Percentiles rank a stretch among this genome's conserved stretches.
These are phyloP conservation scores for Lathyrus sativus DNA, from an alignment of 306 rosid genomes.

Conservation along the genomic window DNA sequence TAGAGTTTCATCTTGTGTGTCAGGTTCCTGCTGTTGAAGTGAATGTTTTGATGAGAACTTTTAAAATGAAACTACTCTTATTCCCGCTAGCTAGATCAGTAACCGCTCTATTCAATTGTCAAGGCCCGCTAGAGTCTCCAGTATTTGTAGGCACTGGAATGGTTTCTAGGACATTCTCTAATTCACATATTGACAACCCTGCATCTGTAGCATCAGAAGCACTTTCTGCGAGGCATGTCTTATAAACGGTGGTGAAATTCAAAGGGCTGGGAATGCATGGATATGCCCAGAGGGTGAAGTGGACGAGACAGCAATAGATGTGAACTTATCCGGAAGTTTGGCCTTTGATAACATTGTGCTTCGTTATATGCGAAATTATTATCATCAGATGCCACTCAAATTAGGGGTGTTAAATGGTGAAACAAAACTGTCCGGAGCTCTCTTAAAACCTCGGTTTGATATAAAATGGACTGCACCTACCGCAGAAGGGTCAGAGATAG, in stretches of 20 bases:
- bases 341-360: conserved; percentile 76
- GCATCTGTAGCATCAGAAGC: conserved; percentile 78
- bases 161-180: conserved; percentile 85
- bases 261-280: no score
- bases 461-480: conserved; percentile 86
- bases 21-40: conserved; percentile 94
- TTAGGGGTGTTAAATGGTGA: conserved; percentile 85
- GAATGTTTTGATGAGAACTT: conserved; percentile 90
- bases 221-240: no score
- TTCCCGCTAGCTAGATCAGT: conserved; percentile 98
- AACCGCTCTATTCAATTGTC: conserved; percentile 96
- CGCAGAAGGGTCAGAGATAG: conserved; percentile 92
- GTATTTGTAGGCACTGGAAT: conserved; percentile 97
- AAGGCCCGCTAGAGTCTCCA: conserved; percentile 92
- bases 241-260: no score
- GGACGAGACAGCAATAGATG: no score
- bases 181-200: conserved; percentile 56
- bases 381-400: conserved; percentile 63
- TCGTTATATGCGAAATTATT: conserved; percentile 78
- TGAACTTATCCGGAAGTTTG: no score
- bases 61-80: conserved; percentile 87
- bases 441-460: conserved; percentile 83
- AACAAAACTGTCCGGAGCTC: conserved; percentile 85
- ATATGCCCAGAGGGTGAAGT: no score
- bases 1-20: no score